Evolutionary conservation across 129 eudicot species (phyloP).

Genomic region (Kitagawia praeruptora): DNA sequence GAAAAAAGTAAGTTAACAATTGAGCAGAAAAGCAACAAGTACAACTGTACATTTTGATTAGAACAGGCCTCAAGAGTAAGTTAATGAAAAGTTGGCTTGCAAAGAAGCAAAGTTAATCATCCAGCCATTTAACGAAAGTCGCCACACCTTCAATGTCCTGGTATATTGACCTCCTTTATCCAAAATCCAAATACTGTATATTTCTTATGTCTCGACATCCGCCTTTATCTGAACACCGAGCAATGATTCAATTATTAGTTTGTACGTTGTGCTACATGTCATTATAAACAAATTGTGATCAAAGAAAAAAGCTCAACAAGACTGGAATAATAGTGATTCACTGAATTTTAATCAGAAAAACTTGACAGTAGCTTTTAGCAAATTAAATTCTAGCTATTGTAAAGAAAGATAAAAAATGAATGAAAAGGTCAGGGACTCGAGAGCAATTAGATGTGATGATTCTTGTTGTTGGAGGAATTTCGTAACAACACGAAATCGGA

Average conservation of each 20-base stretch:
- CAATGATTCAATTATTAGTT: neutral
- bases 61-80: neutral
- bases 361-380: neutral
- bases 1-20: no score
- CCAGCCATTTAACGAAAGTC: slow-evolving; percentile 92
- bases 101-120: slow-evolving; percentile 86
- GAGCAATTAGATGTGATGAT: no score
- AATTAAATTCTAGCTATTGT: neutral
- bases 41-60: neutral
- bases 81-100: slow-evolving; percentile 30
- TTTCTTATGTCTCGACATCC: slow-evolving; percentile 87
- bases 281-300: neutral
- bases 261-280: neutral
- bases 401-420: no score
- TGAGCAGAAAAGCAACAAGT: no score
- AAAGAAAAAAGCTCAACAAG: neutral
- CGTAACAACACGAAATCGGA: no score
- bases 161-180: slow-evolving; percentile 80
- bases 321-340: no score
- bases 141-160: slow-evolving; percentile 77
- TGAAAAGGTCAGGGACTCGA: no score
- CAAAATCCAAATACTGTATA: no score
- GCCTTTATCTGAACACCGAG: slow-evolving; percentile 58
- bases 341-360: neutral
- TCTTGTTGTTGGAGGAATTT: no score